phyloP scores from a whole-genome alignment of 2,329 filamentous ascomycete genomes.

The Onygenales sp. region DNA sequence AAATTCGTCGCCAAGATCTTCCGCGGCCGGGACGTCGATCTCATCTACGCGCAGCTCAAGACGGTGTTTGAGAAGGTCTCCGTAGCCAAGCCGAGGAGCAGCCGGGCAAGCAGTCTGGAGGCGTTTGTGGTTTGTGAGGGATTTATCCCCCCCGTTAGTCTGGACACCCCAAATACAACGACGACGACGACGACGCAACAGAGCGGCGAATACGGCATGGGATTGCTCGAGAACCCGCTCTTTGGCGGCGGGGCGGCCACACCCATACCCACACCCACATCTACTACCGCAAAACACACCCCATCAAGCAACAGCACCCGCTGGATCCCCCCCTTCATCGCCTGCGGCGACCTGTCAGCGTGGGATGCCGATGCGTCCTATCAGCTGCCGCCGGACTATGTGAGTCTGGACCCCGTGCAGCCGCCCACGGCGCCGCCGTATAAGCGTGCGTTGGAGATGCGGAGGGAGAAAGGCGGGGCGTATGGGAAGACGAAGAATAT shows the following conservation, averaged over 20 bases:
- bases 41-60: slow-evolving; percentile 88
- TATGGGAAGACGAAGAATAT: slow-evolving; percentile 58
- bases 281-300: slow-evolving; percentile 10
- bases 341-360: slow-evolving; percentile 89
- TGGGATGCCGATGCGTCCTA: slow-evolving; percentile 97
- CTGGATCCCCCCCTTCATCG: slow-evolving; percentile 93
- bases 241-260: slow-evolving; percentile 30
- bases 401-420: slow-evolving; percentile 84
- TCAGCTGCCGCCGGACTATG: slow-evolving; percentile 72
- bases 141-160: slow-evolving; percentile 59
- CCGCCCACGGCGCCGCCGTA: slow-evolving; percentile 95
- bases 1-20: slow-evolving; percentile 99
- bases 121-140: slow-evolving; percentile 93
- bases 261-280: slow-evolving; percentile 35
- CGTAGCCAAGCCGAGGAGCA: slow-evolving; percentile 88
- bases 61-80: slow-evolving; percentile 80
- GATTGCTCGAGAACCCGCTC: slow-evolving; percentile 27
- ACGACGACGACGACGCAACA: background rate
- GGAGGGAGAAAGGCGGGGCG: slow-evolving; percentile 64
- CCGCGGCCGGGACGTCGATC: slow-evolving; percentile 84
- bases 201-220: slow-evolving; percentile 12
- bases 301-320: slow-evolving; percentile 41
- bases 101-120: slow-evolving; percentile 91
- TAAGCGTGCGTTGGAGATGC: slow-evolving; percentile 77
- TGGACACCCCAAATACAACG: slow-evolving; percentile 18